Conservation (phyloP, 1,284 basidiomycete species). For the Moesziomyces sp. region DNA sequence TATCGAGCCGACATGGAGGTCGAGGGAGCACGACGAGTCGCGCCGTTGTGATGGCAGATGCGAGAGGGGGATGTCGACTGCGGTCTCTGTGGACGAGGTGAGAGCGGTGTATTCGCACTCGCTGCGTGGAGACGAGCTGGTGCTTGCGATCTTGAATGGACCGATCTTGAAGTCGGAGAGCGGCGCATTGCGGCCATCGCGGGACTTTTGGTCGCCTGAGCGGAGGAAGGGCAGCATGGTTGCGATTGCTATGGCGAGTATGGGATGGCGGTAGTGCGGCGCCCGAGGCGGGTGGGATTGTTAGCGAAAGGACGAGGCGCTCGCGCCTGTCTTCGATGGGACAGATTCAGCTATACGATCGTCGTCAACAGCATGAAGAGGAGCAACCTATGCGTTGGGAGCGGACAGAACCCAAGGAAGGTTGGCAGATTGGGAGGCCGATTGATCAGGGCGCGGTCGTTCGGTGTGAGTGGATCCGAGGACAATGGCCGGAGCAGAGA, state of each 20-base stretch:
- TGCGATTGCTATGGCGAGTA: neutral
- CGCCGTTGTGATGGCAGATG: slow-evolving; percentile 7
- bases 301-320: neutral
- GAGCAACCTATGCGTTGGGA: neutral
- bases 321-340: neutral
- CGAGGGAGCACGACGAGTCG: slow-evolving; percentile 15
- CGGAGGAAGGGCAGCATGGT: slow-evolving; percentile 30
- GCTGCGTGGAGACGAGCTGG: slow-evolving; percentile 29
- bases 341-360: neutral
- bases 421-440: too few species aligned
- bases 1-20: slow-evolving; percentile 5
- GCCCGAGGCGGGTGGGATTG: neutral
- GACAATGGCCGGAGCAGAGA: too few species aligned
- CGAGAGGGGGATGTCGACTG: slow-evolving; percentile 20
- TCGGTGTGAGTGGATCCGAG: too few species aligned
- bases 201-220: slow-evolving; percentile 18
- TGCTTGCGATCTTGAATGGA: slow-evolving; percentile 33
- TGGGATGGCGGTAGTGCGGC: neutral
- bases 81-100: slow-evolving; percentile 26
- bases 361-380: neutral
- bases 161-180: slow-evolving; percentile 35
- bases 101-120: slow-evolving; percentile 37
- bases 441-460: too few species aligned
- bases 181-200: slow-evolving; percentile 16
- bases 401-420: too few species aligned